Evolutionary conservation across 495 filamentous ascomycete genomes (phyloP).

Genomic region (Hypoxylon trugodes): DNA sequence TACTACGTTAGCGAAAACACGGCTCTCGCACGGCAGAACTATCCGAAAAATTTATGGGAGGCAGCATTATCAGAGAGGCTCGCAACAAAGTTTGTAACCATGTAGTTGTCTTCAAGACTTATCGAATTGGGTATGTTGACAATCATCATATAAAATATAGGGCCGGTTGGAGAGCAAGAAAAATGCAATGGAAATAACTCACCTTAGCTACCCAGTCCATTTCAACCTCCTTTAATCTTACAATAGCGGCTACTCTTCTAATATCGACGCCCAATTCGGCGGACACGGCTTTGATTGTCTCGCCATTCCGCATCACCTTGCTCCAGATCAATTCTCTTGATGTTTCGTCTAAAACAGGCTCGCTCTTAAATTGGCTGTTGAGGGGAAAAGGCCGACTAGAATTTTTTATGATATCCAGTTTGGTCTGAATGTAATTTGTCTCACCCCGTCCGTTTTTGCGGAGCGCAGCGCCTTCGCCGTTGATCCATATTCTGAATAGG

Average conservation of each 20-base stretch:
- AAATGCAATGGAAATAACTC: slow-evolving; percentile 37
- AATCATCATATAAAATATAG: slow-evolving; percentile 56
- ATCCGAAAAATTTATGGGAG: slow-evolving; percentile 10
- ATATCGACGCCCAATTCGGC: slow-evolving; percentile 81
- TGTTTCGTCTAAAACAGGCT: slow-evolving; percentile 78
- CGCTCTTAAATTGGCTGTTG: slow-evolving; percentile 75
- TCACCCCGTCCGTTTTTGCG: slow-evolving; percentile 63
- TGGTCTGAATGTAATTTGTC: slow-evolving; percentile 72
- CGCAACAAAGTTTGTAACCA: slow-evolving; percentile 74
- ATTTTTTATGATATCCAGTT: slow-evolving; percentile 43
- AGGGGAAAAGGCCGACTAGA: slow-evolving; percentile 69
- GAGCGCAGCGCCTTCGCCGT: slow-evolving; percentile 62
- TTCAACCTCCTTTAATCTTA: slow-evolving; percentile 87
- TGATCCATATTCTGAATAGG: slow-evolving; percentile 74
- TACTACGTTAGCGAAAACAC: slow-evolving; percentile 9
- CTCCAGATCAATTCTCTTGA: slow-evolving; percentile 78
- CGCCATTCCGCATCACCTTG: slow-evolving; percentile 67
- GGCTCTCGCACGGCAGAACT: slow-evolving; percentile 7
- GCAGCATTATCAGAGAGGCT: slow-evolving; percentile 55
- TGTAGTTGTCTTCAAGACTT: slow-evolving; percentile 97
- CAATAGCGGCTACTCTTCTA: slow-evolving; percentile 85
- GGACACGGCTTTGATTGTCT: slow-evolving; percentile 80
- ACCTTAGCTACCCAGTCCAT: slow-evolving; percentile 79
- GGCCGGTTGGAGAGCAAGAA: slow-evolving; percentile 32
- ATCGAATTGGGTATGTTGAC: slow-evolving; percentile 75